These are phyloP conservation scores for Myriosclerotinia scirpicola DNA, from an alignment of 2,329 filamentous ascomycete genomes.

Conservation along the genomic window DNA sequence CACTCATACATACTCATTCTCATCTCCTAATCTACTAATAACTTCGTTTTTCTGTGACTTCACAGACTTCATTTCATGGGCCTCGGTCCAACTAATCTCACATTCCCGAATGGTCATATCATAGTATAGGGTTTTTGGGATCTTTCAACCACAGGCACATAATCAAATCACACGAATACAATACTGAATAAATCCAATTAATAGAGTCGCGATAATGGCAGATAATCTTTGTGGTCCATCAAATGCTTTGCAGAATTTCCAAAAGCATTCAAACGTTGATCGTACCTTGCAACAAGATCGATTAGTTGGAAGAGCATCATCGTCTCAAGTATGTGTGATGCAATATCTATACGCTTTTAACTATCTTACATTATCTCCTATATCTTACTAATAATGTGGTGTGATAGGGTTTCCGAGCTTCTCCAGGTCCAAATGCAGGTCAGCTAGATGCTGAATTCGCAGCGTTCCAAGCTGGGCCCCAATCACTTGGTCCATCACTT, in stretches of 20 bases:
- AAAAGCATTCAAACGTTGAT: conserved; percentile 66
- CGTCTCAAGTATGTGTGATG: conserved; percentile 51
- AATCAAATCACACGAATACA: background rate
- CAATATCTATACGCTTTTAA: background rate
- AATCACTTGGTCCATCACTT: too few relatives aligned
- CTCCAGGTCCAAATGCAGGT: conserved; percentile 52
- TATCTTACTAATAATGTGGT: conserved; percentile 27
- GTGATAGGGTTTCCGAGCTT: conserved; percentile 61
- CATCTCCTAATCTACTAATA: background rate
- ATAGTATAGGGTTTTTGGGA: background rate
- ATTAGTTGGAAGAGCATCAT: conserved; percentile 53
- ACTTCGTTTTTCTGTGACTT: background rate
- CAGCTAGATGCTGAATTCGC: conserved; percentile 66
- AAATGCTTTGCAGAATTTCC: conserved; percentile 69
- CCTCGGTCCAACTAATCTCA: conserved; percentile 6
- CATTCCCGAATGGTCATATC: conserved; percentile 9
- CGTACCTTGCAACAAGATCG: conserved; percentile 71
- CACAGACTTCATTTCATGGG: conserved; percentile 1
- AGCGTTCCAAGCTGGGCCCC: conserved; percentile 60
- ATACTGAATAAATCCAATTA: background rate
- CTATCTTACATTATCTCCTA: conserved; percentile 6
- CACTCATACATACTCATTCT: background rate
- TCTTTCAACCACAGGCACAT: background rate
- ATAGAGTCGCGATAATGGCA: conserved; percentile 51
- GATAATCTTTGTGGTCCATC: conserved; percentile 70